Percentiles rank a stretch among this genome's conserved stretches.
Evolutionary conservation across 2,329 filamentous ascomycete species (phyloP).

Genomic region (Xylaria sp.): DNA sequence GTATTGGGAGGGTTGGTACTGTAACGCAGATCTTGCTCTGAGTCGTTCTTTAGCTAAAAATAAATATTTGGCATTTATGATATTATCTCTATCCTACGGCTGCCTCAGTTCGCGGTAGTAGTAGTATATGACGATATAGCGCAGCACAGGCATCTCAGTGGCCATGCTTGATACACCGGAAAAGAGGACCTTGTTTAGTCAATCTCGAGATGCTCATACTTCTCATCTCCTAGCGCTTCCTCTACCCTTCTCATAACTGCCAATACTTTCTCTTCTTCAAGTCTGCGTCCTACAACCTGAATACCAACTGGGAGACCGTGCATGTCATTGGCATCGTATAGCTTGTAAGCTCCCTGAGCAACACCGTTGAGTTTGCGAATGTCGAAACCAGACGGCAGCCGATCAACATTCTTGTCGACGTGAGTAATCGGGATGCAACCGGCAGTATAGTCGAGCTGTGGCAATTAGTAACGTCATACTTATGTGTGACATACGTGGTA

Average conservation of each 20-base stretch:
- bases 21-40: not conserved
- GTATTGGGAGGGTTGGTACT: not conserved
- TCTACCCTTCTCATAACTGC: slow-evolving; percentile 83
- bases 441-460: slow-evolving; percentile 82
- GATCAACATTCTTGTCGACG: slow-evolving; percentile 77
- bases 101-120: not conserved
- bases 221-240: slow-evolving; percentile 71
- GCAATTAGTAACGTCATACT: slow-evolving; percentile 19
- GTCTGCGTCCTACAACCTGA: slow-evolving; percentile 80
- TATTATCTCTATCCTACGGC: no score
- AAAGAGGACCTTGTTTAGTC: slow-evolving; percentile 49
- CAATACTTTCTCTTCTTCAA: slow-evolving; percentile 90
- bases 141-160: not conserved
- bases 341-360: slow-evolving; percentile 83
- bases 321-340: slow-evolving; percentile 86
- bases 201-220: slow-evolving; percentile 63
- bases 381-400: slow-evolving; percentile 70
- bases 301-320: slow-evolving; percentile 87
- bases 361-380: slow-evolving; percentile 78
- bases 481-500: not conserved
- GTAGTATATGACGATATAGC: not conserved
- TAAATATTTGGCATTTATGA: not conserved
- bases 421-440: slow-evolving; percentile 88
- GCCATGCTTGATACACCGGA: no score
- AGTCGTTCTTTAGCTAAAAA: not conserved